A percentile compares a stretch with the other conserved stretches of the same genome.
phyloP scores from a whole-genome alignment of 495 filamentous ascomycete species.

The Neurospora pannonica region DNA sequence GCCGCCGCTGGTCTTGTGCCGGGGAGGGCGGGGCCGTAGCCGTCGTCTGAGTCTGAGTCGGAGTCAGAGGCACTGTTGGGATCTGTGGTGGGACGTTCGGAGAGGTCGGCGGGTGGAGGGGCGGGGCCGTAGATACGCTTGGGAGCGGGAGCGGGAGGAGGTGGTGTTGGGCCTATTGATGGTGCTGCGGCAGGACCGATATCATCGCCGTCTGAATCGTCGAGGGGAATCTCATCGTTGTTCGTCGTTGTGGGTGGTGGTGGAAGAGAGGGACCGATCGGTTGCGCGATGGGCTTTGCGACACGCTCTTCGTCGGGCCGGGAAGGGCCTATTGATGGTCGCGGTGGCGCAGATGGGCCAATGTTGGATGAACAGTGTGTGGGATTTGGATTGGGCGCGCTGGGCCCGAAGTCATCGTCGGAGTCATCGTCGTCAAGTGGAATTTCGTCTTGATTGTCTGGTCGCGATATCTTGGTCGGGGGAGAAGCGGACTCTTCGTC shows the following conservation, averaged over 20 bases:
- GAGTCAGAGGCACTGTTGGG: constrained; percentile 28
- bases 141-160: background rate
- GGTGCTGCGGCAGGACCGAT: constrained; percentile 11
- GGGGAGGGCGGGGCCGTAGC: constrained; percentile 76
- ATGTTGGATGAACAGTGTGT: background rate
- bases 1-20: constrained; percentile 21
- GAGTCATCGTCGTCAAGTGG: constrained; percentile 20
- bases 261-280: constrained; percentile 17
- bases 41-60: constrained; percentile 19
- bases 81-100: constrained; percentile 27
- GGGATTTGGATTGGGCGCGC: constrained; percentile 8
- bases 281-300: constrained; percentile 1
- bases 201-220: constrained; percentile 13
- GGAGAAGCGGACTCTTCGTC: constrained; percentile 28
- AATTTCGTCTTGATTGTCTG: constrained; percentile 29
- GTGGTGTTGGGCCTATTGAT: constrained; percentile 10
- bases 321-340: constrained; percentile 10
- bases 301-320: background rate
- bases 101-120: constrained; percentile 32
- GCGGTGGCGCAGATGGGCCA: background rate
- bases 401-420: constrained; percentile 29
- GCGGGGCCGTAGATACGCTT: constrained; percentile 37
- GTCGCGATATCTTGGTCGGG: constrained; percentile 28
- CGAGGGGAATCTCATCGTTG: constrained; percentile 21
- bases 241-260: constrained; percentile 17